Evolutionary conservation across 169 alveolate species (phyloP), one percentile per base, ranked within the genome.

Genomic region (Plasmodium fragile): DNA sequence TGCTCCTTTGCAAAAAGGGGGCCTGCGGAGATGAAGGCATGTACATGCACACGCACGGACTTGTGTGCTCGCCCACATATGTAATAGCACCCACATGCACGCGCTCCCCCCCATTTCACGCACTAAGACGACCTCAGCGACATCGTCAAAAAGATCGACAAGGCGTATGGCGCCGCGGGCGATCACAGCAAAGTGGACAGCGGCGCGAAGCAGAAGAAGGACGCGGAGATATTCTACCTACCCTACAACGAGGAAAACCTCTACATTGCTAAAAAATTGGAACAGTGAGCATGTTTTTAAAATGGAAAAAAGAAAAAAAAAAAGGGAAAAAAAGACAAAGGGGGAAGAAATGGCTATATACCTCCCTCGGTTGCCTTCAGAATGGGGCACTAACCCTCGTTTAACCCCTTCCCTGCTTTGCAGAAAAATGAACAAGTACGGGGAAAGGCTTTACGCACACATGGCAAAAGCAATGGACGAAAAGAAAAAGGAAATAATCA

Each of bases 391-490:
- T 25, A 59, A 59, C 30, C n/a, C 36, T 3, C 30, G 36, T 65
- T 65, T 65, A 3, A 5, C 36, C 34, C 75, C 36, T 28, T 25
- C 41, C 75, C 30, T 10, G 30, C 59, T 75, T 53, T 36, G 77
- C 69, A 85, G 93, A 13, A 85, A 85, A 85, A 85, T 85, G 39
- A 70, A 85, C 43, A 85, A 85, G 16, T 85, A 75, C 43, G 69
- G 55, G 82, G 10, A 16, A 52, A 85, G 65, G 45, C 80, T 73
- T 52, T 85, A 85, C 73, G 39, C 34, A 34, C 30, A 85, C 45
- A 53, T 85, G 69, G 43, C 81, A 4, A 53, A 85, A 52, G 65
- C 55, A 28, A 43, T 85, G 70, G 93, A 85, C 69, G 80, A 34
- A 16, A 85, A 69, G 70, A 85, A 85, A 75, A 85, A 73, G 41